Evolutionary conservation across 164 flowering plant genomes (phyloP).

Genomic region (Warburgia ugandensis): DNA sequence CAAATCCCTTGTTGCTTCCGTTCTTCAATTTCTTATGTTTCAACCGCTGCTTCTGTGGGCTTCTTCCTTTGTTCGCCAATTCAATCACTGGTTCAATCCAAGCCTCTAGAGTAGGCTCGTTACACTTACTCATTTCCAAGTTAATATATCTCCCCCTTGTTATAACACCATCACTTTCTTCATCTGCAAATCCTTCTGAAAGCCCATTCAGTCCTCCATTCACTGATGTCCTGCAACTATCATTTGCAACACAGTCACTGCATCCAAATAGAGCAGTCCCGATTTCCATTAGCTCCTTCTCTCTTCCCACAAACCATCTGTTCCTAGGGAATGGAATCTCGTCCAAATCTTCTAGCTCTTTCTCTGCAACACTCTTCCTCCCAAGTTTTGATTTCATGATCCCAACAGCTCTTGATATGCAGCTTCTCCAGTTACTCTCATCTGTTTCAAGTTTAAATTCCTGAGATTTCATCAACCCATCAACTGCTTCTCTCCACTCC

Average conservation of each 20-base stretch:
- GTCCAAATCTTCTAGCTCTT: conserved; percentile 35
- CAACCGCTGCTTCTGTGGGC: conserved; percentile 38
- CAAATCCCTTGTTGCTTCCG: conserved; percentile 39
- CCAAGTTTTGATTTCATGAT: conserved; percentile 64
- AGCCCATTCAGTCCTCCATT: conserved; percentile 41
- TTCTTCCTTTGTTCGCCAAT: conserved; percentile 27
- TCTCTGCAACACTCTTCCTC: conserved; percentile 48
- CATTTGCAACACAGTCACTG: conserved; percentile 36
- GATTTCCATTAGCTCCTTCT: conserved; percentile 67
- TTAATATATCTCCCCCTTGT: conserved; percentile 42
- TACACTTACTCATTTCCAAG: conserved; percentile 56
- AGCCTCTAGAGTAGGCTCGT: conserved; percentile 60
- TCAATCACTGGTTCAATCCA: conserved; percentile 62
- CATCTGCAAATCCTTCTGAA: conserved; percentile 64
- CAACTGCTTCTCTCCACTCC: conserved; percentile 64
- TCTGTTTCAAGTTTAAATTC: conserved; percentile 65
- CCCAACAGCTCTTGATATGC: conserved; percentile 47
- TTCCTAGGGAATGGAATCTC: conserved; percentile 72
- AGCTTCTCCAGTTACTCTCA: conserved; percentile 71
- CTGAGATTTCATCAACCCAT: conserved; percentile 48
- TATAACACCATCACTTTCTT: conserved; percentile 37
- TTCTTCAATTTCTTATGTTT: conserved; percentile 63
- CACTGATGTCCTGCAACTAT: conserved; percentile 12
- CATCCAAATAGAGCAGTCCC: conserved; percentile 57
- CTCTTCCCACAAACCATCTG: conserved; percentile 65